phyloP scores from a whole-genome alignment of 768 basidiomycete genomes.

The Boletales sp. region DNA sequence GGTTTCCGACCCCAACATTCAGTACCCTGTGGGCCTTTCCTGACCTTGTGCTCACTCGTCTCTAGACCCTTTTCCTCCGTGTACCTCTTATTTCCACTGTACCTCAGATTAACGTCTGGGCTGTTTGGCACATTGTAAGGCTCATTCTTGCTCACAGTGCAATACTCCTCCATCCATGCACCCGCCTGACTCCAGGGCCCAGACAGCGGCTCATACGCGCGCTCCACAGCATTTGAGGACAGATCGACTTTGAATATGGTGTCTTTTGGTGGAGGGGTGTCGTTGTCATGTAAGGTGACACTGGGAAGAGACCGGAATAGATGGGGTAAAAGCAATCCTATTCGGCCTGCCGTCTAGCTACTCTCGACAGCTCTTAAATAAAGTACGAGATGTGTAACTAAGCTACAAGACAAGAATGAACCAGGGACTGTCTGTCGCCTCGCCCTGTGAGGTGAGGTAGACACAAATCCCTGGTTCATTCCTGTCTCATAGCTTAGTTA shows the following conservation, averaged over 20 bases:
- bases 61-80: slow-evolving; percentile 29
- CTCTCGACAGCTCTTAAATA: no score
- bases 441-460: no score
- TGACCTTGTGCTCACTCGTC: slow-evolving; percentile 21
- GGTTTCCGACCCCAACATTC: slow-evolving; percentile 36
- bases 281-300: no score
- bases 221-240: slow-evolving; percentile 40
- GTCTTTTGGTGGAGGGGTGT: slow-evolving; percentile 38
- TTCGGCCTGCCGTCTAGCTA: no score
- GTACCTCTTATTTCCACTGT: slow-evolving; percentile 19
- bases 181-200: slow-evolving; percentile 43
- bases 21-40: slow-evolving; percentile 38
- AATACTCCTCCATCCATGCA: slow-evolving; percentile 32
- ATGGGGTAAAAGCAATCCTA: no score
- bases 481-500: no score
- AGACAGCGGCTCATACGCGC: slow-evolving; percentile 48
- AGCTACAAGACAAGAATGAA: no score
- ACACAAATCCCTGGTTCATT: no score
- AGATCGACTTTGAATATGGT: slow-evolving; percentile 46
- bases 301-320: no score
- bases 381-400: no score
- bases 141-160: slow-evolving; percentile 19
- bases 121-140: slow-evolving; percentile 20
- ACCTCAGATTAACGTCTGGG: slow-evolving; percentile 12
- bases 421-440: no score